Evolutionary conservation across 768 basidiomycete genomes (phyloP).

Genomic region (Glaciozyma antarctica): DNA sequence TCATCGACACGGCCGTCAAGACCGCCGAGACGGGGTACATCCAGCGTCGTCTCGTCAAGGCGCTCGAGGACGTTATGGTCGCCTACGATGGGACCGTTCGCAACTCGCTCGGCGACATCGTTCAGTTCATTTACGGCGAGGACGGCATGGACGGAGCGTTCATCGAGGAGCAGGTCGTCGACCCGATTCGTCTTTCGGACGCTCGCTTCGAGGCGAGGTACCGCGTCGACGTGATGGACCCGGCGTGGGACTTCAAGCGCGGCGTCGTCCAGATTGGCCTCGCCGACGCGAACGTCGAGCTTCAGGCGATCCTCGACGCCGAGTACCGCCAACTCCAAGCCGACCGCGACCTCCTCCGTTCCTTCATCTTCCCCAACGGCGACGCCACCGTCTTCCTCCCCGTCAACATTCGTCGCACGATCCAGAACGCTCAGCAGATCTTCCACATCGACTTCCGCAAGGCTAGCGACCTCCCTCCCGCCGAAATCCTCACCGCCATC

Average conservation of each 20-base stretch:
- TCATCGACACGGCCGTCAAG: conserved; percentile 99
- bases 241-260: conserved; percentile 63
- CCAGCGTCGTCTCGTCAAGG: conserved; percentile 94
- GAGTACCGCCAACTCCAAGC: conserved; percentile 56
- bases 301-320: conserved; percentile 76
- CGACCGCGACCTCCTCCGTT: conserved; percentile 70
- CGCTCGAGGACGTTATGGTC: conserved; percentile 92
- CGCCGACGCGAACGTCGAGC: conserved; percentile 58
- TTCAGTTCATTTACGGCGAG: conserved; percentile 95
- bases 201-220: conserved; percentile 80
- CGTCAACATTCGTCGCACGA: conserved; percentile 87
- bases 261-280: conserved; percentile 78
- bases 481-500: conserved; percentile 72
- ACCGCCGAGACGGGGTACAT: conserved; percentile 99
- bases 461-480: conserved; percentile 81
- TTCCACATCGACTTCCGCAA: conserved; percentile 94
- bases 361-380: conserved; percentile 64
- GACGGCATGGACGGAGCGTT: conserved; percentile 98
- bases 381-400: conserved; percentile 80
- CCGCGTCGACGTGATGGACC: conserved; percentile 80
- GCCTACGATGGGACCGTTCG: conserved; percentile 96
- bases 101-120: conserved; percentile 89
- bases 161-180: conserved; percentile 90
- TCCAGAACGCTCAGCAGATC: conserved; percentile 89
- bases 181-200: conserved; percentile 73